phyloP scores from a whole-genome alignment of 352 stramenopile species.

The Hyaloperonospora brassicae region DNA sequence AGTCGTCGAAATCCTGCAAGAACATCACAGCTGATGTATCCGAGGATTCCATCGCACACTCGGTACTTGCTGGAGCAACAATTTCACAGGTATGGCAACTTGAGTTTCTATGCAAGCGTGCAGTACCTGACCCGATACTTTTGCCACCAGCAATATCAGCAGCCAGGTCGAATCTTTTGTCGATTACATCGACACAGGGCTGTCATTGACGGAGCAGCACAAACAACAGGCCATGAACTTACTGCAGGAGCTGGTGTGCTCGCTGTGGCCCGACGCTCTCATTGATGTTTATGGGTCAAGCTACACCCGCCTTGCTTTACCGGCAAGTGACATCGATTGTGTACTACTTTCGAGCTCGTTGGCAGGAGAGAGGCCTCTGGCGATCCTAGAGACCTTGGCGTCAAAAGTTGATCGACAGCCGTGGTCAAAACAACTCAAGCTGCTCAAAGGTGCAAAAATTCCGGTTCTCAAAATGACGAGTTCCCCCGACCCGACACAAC shows the following conservation, averaged over 20 bases:
- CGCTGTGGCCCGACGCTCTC: constrained; percentile 81
- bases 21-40: constrained; percentile 11
- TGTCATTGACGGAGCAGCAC: constrained; percentile 29
- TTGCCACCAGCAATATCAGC: constrained; percentile 34
- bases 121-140: constrained; percentile 9
- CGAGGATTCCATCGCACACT: constrained; percentile 17
- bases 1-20: constrained; percentile 8
- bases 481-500: constrained; percentile 20
- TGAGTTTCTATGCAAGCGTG: not conserved
- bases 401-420: constrained; percentile 67
- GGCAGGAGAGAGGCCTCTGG: constrained; percentile 60
- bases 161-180: constrained; percentile 49
- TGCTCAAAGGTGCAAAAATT: constrained; percentile 91
- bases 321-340: constrained; percentile 94
- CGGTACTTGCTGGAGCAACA: constrained; percentile 24
- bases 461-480: constrained; percentile 93
- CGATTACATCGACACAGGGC: constrained; percentile 34
- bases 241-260: constrained; percentile 36
- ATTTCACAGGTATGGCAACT: constrained; percentile 26
- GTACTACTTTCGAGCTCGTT: constrained; percentile 87
- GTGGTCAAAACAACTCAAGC: constrained; percentile 85
- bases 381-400: constrained; percentile 86
- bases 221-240: constrained; percentile 46
- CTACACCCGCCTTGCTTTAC: constrained; percentile 91
- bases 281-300: constrained; percentile 96